These are phyloP conservation scores for Trichoderma cornu-damae DNA, from an alignment of 2,329 filamentous ascomycete species.

Conservation along the genomic window DNA sequence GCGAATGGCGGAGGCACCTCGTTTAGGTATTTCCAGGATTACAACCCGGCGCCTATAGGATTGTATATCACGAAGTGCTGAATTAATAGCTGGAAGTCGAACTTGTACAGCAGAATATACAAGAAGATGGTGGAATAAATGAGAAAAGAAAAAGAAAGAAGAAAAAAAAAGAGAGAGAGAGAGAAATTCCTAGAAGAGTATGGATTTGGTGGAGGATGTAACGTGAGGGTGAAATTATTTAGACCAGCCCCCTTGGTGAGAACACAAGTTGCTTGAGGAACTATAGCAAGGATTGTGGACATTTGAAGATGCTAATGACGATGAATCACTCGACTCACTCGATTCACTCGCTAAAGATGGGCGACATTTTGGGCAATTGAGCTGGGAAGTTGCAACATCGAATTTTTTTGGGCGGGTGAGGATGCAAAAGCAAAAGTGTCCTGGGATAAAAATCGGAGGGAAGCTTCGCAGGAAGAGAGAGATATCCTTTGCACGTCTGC, in stretches of 20 bases:
- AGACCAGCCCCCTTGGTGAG: neutral
- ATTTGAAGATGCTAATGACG: neutral
- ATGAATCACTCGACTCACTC: neutral
- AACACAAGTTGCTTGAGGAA: neutral
- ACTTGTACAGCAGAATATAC: too few species aligned
- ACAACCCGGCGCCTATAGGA: constrained; percentile 45
- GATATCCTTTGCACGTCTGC: too few species aligned
- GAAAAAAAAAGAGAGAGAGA: neutral
- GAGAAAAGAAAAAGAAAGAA: neutral
- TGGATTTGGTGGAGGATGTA: neutral
- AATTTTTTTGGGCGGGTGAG: too few species aligned
- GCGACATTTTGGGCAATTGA: too few species aligned
- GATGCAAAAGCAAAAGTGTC: too few species aligned
- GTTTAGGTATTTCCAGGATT: constrained; percentile 61
- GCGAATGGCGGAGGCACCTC: constrained; percentile 40
- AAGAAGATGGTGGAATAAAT: neutral
- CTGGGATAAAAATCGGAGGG: too few species aligned
- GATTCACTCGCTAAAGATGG: too few species aligned
- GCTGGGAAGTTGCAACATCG: too few species aligned
- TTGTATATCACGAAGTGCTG: constrained; percentile 36
- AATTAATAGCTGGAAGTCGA: too few species aligned
- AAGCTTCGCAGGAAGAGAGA: too few species aligned
- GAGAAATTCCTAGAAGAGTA: neutral
- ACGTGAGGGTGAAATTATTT: neutral
- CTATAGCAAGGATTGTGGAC: neutral